A percentile compares a stretch with the other conserved stretches of the same genome.
phyloP scores from a whole-genome alignment of 1,139 yeast genomes.

The Pichia sp. region DNA sequence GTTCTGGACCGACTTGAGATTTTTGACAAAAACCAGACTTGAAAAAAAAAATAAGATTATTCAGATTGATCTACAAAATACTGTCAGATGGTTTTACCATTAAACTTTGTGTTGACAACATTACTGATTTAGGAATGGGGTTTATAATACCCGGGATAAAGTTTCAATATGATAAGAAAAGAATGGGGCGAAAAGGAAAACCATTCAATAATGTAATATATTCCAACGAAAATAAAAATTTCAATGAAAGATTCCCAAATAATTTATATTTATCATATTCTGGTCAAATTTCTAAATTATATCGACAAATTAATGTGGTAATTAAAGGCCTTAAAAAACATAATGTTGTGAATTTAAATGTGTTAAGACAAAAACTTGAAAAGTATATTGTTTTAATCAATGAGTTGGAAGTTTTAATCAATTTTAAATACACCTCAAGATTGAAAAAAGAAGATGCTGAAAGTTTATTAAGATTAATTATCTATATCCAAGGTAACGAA shows the following conservation, averaged over 20 bases:
- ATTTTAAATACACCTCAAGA: neutral
- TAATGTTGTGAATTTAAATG: neutral
- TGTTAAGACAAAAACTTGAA: slow-evolving; percentile 2
- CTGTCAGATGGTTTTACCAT: neutral
- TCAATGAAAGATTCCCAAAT: slow-evolving; percentile 10
- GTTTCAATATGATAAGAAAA: slow-evolving; percentile 7
- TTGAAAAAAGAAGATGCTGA: slow-evolving; percentile 4
- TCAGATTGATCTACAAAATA: neutral
- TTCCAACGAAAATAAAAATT: slow-evolving; percentile 10
- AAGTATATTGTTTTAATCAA: slow-evolving; percentile 2
- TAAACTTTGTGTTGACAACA: neutral
- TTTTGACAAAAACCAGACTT: too few species aligned
- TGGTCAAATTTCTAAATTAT: neutral
- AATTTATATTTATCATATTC: slow-evolving; percentile 3
- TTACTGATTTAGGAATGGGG: slow-evolving; percentile 7
- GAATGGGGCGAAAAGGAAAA: slow-evolving; percentile 5
- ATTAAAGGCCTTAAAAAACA: neutral
- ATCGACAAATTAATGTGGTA: neutral
- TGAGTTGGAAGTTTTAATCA: slow-evolving; percentile 1
- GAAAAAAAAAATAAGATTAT: neutral
- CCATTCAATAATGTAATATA: slow-evolving; percentile 2
- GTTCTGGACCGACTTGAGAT: neutral
- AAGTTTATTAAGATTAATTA: neutral
- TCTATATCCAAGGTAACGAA: slow-evolving; percentile 2
- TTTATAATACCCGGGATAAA: slow-evolving; percentile 14